Percentiles rank a stretch among this genome's conserved stretches.
Conservation (phyloP, 805 yeast species). For the Cyberlindnera subsufficiens region DNA sequence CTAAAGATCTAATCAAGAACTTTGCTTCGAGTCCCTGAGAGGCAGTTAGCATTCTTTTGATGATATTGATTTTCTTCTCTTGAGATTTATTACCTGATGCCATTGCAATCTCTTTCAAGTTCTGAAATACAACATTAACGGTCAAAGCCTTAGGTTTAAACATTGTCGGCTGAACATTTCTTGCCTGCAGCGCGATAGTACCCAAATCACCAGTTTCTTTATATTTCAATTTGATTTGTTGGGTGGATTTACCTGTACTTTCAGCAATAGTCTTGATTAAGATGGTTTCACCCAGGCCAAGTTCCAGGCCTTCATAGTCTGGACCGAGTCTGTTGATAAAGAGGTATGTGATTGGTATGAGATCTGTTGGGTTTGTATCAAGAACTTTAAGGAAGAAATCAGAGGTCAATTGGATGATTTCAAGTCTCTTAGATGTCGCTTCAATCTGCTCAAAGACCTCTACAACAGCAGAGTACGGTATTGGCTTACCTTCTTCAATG, state of each 20-base stretch:
- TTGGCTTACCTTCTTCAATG: conserved; percentile 14
- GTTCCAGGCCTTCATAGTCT: conserved; percentile 89
- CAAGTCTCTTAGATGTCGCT: conserved; percentile 73
- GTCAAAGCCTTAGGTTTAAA: conserved; percentile 83
- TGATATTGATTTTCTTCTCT: conserved; percentile 65
- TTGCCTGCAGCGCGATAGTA: conserved; percentile 74
- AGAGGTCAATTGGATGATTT: conserved; percentile 71
- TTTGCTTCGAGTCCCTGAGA: conserved; percentile 87
- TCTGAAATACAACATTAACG: conserved; percentile 65
- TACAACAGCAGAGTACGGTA: conserved; percentile 37
- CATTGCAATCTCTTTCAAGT: conserved; percentile 70
- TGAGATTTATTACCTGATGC: conserved; percentile 81
- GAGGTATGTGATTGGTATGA: conserved; percentile 72
- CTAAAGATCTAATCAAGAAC: conserved; percentile 81
- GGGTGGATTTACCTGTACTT: conserved; percentile 75
- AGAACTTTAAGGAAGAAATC: conserved; percentile 66
- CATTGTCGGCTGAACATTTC: conserved; percentile 87
- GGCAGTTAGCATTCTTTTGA: conserved; percentile 79
- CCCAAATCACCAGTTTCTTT: conserved; percentile 88
- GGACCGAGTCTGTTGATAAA: conserved; percentile 90
- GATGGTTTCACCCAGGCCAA: conserved; percentile 89
- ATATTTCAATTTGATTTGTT: conserved; percentile 68
- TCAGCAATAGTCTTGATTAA: conserved; percentile 85
- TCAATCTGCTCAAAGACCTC: conserved; percentile 75
- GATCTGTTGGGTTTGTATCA: conserved; percentile 41